These are phyloP conservation scores for Tricholoma sp. DNA, from an alignment of 768 basidiomycete species.

Conservation along the genomic window DNA sequence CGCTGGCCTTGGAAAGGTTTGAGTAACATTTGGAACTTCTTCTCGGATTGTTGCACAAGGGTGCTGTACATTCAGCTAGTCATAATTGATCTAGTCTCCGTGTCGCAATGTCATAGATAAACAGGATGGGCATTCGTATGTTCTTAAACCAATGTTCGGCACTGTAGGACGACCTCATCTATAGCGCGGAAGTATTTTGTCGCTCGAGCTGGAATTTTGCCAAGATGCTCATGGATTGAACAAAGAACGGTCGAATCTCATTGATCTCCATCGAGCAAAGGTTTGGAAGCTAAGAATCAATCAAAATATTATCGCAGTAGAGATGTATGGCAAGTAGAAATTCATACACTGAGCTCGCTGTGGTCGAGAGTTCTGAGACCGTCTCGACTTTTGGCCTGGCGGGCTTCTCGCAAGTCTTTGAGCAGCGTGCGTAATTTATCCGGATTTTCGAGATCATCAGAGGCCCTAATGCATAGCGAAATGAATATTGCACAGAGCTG, in stretches of 20 bases:
- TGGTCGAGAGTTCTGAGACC: constrained; percentile 80
- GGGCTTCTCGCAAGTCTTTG: constrained; percentile 92
- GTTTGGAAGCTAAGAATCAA: constrained; percentile 61
- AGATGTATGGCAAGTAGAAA: background rate
- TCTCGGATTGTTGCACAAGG: too few relatives aligned
- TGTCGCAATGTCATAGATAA: background rate
- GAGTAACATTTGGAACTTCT: background rate
- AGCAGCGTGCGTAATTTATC: constrained; percentile 81
- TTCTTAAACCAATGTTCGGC: background rate
- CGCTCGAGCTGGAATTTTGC: constrained; percentile 39
- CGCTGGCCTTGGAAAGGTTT: background rate
- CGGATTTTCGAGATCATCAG: constrained; percentile 83
- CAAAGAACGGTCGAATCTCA: constrained; percentile 87
- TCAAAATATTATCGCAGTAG: background rate
- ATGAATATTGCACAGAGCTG: background rate
- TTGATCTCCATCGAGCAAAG: constrained; percentile 90
- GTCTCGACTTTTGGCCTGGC: constrained; percentile 89
- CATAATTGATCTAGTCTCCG: too few relatives aligned
- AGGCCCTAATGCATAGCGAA: constrained; percentile 50
- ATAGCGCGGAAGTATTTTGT: constrained; percentile 15
- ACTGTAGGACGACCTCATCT: background rate
- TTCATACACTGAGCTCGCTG: constrained; percentile 66
- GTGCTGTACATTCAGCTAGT: background rate
- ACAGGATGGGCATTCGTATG: background rate
- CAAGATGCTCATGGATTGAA: constrained; percentile 57